These are phyloP conservation scores for Amphirosellinia nigrospora DNA, from an alignment of 495 filamentous ascomycete genomes.

Conservation along the genomic window DNA sequence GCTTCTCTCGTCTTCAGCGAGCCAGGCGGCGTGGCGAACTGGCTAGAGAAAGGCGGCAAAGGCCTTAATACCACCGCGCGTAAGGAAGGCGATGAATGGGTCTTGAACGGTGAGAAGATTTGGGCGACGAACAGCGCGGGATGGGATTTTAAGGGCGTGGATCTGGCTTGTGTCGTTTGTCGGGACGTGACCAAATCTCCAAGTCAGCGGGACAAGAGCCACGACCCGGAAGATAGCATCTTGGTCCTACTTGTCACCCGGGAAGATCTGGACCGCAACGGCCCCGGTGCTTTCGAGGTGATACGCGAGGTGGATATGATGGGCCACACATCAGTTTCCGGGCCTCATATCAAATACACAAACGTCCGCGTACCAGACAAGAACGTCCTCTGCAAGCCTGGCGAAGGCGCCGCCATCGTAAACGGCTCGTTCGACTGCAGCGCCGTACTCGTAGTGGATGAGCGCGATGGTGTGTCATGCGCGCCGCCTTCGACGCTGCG, in stretches of 20 bases:
- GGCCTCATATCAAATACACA: slow-evolving; percentile 55
- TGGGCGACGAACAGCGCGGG: slow-evolving; percentile 63
- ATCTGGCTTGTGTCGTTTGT: slow-evolving; percentile 60
- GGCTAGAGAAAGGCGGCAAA: slow-evolving; percentile 53
- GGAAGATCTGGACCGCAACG: slow-evolving; percentile 3
- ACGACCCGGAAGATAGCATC: neutral
- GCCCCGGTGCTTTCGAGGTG: slow-evolving; percentile 48
- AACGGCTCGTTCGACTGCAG: slow-evolving; percentile 47
- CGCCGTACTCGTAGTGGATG: slow-evolving; percentile 58
- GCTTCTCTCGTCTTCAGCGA: slow-evolving; percentile 60
- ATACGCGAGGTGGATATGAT: slow-evolving; percentile 47
- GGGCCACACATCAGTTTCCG: slow-evolving; percentile 55
- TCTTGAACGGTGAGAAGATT: slow-evolving; percentile 63
- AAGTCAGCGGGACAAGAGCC: slow-evolving; percentile 32
- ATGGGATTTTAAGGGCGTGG: slow-evolving; percentile 59
- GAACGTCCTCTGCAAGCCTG: slow-evolving; percentile 54
- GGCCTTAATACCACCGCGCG: slow-evolving; percentile 57
- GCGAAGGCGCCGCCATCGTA: slow-evolving; percentile 36
- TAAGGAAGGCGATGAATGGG: slow-evolving; percentile 58
- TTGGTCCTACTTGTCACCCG: neutral
- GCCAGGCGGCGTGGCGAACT: slow-evolving; percentile 59
- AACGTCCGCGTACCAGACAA: slow-evolving; percentile 53
- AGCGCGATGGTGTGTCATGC: slow-evolving; percentile 59
- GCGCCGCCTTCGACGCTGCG: slow-evolving; percentile 59
- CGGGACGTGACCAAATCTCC: slow-evolving; percentile 41